Base-by-base conservation (phyloP, 192 early-diverging fungal species). In the Coemansia sp. region DNA sequence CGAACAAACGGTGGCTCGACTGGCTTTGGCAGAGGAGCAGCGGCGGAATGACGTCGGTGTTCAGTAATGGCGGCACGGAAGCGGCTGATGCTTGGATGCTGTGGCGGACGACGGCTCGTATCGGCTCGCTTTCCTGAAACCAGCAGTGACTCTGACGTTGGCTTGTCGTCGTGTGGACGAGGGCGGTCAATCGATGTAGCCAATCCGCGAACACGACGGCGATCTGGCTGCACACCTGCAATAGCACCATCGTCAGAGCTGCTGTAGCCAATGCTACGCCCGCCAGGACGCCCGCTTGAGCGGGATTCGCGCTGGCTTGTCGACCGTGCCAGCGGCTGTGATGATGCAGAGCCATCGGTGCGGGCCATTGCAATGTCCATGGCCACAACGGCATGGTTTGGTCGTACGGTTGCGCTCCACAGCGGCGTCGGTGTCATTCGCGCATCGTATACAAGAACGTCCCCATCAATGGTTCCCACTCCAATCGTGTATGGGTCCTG, bases 21-120 rank as follows among this genome's bases (percentile, higher is more conserved):
- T 32, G 29, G 29, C 29, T 32, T 32, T 32, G 29, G 29, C 29
- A 32, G 29, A 32, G 29, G 29, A 9, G 29, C 29, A 10, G 43
- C n/a, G 5, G 14, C 43, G 14, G n/a, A 45, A 4, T 45, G 43
- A 13, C n/a, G 58, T 12, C 53, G 63, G 26, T 58, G 56, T 54
- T 77, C 75, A 26, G 22, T 71, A 14, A 70, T 32, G 29, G 29
- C 29, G 7, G 29, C 29, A 32, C 26, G 75, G 52, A 68, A 65
- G 11, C 66, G 51, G 50, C 56, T 41, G 27, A 78, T 78, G 54
- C 52, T 72, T 18, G 75, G 75, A 18, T 78, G 75, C 49, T 72
- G 69, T 13, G 75, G 75, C 18, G 75, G 75, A 6, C 69, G 69
- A 20, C 38, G 18, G 23, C 35, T 24, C 16, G 47, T 18, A n/a